Evolutionary conservation across 2,329 filamentous ascomycete species (phyloP).

Genomic region (Botrytis cinerea): DNA sequence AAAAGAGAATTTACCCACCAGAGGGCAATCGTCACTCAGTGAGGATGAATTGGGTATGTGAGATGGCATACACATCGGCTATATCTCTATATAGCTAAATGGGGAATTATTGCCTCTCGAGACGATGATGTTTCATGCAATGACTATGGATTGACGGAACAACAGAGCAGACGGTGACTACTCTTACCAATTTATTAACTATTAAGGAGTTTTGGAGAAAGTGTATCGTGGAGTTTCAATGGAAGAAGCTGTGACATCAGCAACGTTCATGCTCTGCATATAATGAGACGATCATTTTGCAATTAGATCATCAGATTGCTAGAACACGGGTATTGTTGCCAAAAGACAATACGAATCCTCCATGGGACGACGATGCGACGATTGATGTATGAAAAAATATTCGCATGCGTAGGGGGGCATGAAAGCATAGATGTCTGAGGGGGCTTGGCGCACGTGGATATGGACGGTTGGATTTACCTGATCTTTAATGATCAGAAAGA

Average conservation of each 20-base stretch:
- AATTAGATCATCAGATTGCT: constrained; percentile 7
- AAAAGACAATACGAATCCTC: too few species aligned
- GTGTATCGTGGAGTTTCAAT: constrained; percentile 6
- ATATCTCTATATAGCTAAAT: background rate
- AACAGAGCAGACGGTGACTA: background rate
- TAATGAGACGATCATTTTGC: background rate
- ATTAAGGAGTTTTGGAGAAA: background rate
- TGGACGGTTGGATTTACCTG: background rate
- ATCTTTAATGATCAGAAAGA: background rate
- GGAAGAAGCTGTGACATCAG: constrained; percentile 1
- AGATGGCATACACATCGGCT: constrained; percentile 13
- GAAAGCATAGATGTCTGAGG: constrained; percentile 3
- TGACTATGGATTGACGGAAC: background rate
- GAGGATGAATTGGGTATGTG: constrained; percentile 41
- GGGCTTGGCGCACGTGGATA: background rate
- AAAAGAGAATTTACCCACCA: background rate
- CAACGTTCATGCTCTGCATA: background rate
- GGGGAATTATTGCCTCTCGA: background rate
- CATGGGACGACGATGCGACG: background rate
- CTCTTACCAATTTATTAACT: background rate
- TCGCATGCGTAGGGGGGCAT: background rate
- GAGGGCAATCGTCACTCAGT: constrained; percentile 23
- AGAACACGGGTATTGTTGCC: background rate
- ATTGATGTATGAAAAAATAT: background rate
- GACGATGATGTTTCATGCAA: background rate